Percentiles rank a stretch among this genome's conserved stretches.
Conservation (phyloP, 2,329 filamentous ascomycete genomes). For the Hypoxylon sp. region DNA sequence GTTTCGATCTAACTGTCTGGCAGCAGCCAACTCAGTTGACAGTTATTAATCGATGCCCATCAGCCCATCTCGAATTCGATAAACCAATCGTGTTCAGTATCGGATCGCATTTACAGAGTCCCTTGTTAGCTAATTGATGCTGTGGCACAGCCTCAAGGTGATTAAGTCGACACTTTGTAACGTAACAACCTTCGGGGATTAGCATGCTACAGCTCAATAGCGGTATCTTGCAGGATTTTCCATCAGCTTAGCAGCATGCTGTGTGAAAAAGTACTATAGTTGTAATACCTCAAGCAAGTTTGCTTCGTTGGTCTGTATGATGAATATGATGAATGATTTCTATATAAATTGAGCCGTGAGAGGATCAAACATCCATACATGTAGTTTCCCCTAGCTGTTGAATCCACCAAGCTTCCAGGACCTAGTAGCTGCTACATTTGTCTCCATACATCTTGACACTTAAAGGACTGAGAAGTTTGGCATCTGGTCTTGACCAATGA, state of each 20-base stretch:
- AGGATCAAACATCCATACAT: slow-evolving; percentile 8
- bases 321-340: too few species aligned
- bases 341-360: slow-evolving; percentile 19
- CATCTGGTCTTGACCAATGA: slow-evolving; percentile 26
- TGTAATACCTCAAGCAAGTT: slow-evolving; percentile 10
- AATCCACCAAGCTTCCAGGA: slow-evolving; percentile 7
- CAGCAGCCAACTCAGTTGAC: slow-evolving; percentile 28
- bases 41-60: slow-evolving; percentile 27
- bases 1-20: slow-evolving; percentile 15
- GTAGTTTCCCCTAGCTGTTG: slow-evolving; percentile 4
- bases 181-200: slow-evolving; percentile 28
- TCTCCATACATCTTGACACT: slow-evolving; percentile 23
- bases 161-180: slow-evolving; percentile 31
- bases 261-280: slow-evolving; percentile 7
- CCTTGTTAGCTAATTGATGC: slow-evolving; percentile 30
- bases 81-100: slow-evolving; percentile 26
- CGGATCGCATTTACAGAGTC: slow-evolving; percentile 11
- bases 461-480: slow-evolving; percentile 25
- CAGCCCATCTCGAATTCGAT: slow-evolving; percentile 24
- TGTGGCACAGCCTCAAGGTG: slow-evolving; percentile 31
- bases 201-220: slow-evolving; percentile 26
- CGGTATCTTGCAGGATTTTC: slow-evolving; percentile 35
- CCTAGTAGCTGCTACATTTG: slow-evolving; percentile 23
- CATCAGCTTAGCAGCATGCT: slow-evolving; percentile 22
- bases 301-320: slow-evolving; percentile 3